These are phyloP conservation scores for Boletus holoroseus DNA, from an alignment of 1,284 basidiomycete species.

Conservation along the genomic window DNA sequence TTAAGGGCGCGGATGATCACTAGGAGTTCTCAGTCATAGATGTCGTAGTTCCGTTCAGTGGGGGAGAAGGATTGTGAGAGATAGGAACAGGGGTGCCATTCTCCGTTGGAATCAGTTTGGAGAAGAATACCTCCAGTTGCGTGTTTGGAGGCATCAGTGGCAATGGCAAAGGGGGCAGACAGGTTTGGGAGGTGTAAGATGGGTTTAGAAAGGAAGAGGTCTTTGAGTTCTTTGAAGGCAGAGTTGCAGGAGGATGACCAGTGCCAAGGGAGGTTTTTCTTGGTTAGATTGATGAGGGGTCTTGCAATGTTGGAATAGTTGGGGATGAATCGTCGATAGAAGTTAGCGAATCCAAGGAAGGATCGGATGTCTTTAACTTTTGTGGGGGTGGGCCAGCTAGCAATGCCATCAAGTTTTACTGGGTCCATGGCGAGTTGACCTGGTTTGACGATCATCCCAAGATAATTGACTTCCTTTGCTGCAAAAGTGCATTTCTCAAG, in stretches of 20 bases:
- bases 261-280: not conserved
- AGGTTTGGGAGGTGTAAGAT: no score
- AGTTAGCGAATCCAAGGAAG: not conserved
- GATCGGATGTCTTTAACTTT: not conserved
- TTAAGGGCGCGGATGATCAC: accelerated
- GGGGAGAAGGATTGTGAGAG: no score
- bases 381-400: accelerated
- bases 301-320: not conserved
- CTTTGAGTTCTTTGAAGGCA: no score
- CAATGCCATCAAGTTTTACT: not conserved
- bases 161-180: no score
- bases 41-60: no score
- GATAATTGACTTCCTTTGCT: not conserved
- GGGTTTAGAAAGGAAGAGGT: no score
- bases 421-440: no score
- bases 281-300: not conserved
- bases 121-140: no score
- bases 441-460: not conserved
- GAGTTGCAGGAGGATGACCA: no score
- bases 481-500: not conserved
- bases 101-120: no score
- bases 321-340: not conserved
- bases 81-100: no score
- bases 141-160: no score
- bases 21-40: not conserved